These are phyloP conservation scores for Tetraselmis chui DNA, from an alignment of 139 green algal genomes.

Conservation along the genomic window DNA sequence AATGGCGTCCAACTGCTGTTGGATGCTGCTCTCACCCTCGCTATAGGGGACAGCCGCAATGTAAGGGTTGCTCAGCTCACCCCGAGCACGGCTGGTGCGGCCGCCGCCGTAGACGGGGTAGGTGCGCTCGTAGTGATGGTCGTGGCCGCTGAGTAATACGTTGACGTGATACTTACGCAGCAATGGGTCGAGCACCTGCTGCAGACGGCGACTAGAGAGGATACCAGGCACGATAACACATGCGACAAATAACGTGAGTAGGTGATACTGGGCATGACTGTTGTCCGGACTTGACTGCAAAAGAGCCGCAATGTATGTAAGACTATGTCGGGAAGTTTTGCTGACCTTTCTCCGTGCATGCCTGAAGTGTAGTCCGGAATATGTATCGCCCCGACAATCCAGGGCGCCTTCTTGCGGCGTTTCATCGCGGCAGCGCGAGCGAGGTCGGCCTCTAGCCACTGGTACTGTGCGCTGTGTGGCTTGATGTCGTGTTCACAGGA, in stretches of 20 bases:
- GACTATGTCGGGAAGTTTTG: neutral
- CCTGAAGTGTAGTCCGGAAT: conserved; percentile 1
- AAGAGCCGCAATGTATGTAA: neutral
- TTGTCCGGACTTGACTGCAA: neutral
- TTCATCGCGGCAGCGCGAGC: neutral
- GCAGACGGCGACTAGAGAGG: neutral
- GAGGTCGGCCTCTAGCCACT: conserved; percentile 13
- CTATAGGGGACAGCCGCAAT: neutral
- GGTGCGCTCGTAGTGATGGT: conserved; percentile 10
- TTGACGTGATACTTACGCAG: conserved; percentile 2
- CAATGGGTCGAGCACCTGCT: neutral
- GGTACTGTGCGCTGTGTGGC: neutral
- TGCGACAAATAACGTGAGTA: neutral
- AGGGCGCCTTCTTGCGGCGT: neutral
- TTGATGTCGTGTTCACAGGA: neutral
- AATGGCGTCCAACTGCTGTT: neutral
- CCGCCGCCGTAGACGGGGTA: neutral
- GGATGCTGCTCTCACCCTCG: neutral
- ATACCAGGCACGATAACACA: neutral
- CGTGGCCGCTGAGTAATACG: conserved; percentile 7
- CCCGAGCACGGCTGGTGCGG: neutral
- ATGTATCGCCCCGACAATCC: conserved; percentile 2
- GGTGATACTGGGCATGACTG: neutral
- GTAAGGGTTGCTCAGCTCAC: neutral
- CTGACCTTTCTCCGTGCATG: conserved; percentile 2